Evolutionary conservation across 176 grass and related monocot species (phyloP).

Genomic region (Calamus simplicifolius): DNA sequence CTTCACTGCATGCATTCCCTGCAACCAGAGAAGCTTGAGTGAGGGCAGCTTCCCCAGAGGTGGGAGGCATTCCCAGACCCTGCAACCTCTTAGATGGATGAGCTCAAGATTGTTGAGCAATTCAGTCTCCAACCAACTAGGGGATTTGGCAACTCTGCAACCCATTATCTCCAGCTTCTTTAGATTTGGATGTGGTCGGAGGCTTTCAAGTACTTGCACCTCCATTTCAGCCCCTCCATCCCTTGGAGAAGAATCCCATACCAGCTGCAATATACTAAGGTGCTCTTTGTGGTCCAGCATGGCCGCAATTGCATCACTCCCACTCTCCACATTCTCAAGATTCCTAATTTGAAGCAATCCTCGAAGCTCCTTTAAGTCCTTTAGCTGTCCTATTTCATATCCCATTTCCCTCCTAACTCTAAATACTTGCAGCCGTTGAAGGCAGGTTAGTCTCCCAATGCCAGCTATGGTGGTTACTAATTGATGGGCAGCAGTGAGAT

Average conservation of each 20-base stretch:
- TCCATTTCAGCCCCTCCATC: background rate
- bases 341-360: conserved; percentile 12
- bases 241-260: background rate
- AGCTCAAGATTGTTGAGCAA: conserved; percentile 32
- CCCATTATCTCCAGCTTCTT: conserved; percentile 8
- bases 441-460: conserved; percentile 14
- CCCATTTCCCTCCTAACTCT: conserved; percentile 9
- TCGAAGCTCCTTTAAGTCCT: conserved; percentile 16
- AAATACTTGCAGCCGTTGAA: conserved; percentile 14
- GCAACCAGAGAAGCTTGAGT: conserved; percentile 35
- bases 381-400: conserved; percentile 20
- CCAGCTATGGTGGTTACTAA: conserved; percentile 12
- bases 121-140: conserved; percentile 9
- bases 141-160: conserved; percentile 6
- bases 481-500: conserved; percentile 3
- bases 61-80: conserved; percentile 37
- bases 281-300: conserved; percentile 12
- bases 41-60: conserved; percentile 38
- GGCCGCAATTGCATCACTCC: conserved; percentile 16
- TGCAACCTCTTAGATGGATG: conserved; percentile 28
- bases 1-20: conserved; percentile 22
- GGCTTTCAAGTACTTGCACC: conserved; percentile 13
- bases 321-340: conserved; percentile 21
- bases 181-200: conserved; percentile 16
- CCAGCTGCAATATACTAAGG: conserved; percentile 9